Conservation (phyloP, 148 eudicot species). For the Rhododendron ovatum region DNA sequence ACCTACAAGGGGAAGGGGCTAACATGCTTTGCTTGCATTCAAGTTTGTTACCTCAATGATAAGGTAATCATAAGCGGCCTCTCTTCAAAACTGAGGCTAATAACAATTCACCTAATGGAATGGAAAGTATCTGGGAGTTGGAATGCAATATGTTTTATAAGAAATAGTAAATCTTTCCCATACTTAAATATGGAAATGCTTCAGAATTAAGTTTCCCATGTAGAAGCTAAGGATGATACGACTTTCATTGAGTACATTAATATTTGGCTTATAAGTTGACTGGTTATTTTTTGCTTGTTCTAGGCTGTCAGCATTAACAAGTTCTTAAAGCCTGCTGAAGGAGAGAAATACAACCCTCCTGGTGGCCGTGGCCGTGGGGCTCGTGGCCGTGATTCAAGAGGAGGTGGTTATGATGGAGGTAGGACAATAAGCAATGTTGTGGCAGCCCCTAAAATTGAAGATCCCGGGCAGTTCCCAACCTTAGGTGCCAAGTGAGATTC, state of each 20-base stretch:
- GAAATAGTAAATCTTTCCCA: background rate
- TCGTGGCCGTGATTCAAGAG: constrained; percentile 52
- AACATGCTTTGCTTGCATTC: too few species aligned
- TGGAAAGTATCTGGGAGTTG: too few species aligned
- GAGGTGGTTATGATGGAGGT: constrained; percentile 40
- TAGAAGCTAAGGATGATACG: background rate
- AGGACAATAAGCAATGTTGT: constrained; percentile 21
- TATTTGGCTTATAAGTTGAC: too few species aligned
- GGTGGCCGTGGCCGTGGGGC: constrained; percentile 62
- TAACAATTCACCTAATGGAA: too few species aligned
- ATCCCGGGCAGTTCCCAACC: constrained; percentile 79
- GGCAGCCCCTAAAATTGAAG: constrained; percentile 59
- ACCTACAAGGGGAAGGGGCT: too few species aligned
- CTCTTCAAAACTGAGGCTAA: too few species aligned
- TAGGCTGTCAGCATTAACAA: constrained; percentile 58
- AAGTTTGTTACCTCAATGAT: too few species aligned
- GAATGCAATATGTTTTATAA: too few species aligned
- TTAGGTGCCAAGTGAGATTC: constrained; percentile 64
- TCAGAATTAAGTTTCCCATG: background rate
- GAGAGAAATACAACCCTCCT: constrained; percentile 49
- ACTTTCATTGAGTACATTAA: too few species aligned
- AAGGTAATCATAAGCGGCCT: too few species aligned
- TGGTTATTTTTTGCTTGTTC: constrained; percentile 35
- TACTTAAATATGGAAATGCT: background rate
- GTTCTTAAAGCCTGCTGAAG: constrained; percentile 87